Base-by-base conservation (phyloP, 352 stramenopile genomes). In the Phytopythium boreale region DNA sequence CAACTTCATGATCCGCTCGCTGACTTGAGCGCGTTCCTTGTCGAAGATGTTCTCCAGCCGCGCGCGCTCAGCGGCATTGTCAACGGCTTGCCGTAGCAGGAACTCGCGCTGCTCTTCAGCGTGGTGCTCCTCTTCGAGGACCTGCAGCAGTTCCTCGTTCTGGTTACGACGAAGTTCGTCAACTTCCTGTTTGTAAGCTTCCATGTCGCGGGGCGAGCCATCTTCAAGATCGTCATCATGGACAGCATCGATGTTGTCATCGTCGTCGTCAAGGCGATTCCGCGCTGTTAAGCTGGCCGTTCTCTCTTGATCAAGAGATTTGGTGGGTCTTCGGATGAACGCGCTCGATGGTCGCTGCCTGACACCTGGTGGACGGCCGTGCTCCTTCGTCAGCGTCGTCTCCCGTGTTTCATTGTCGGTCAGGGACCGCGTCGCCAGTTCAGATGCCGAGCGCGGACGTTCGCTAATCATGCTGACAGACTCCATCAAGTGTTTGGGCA, bases 1-100 rank as follows among this genome's bases (percentile, higher is more conserved):
- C 14, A 96, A 61, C 36, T 76, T 69, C 84, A 93, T 88, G 63
- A 95, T 96, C 1, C 84, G 84, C 55, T 95, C 86, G 66, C 88
- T 96, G 4, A 82, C 84, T 22, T 81, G 70, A 10, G 75, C 75
- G 43, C 88, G 76, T 52, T 96, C 86, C 53, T 77, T 77, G 58
- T 79, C 74, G 55, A 93, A 96, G 26, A 90, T 79, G 50, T 75
- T 61, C 61, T 95, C 81, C 59, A 96, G 79, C 3, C 84, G 80
- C 5, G 56, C 59, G 12, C 68, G 71, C 55, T 96, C 88, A n/a
- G 47, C 62, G 2, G 49, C 51, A 8, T 59, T 52, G 52, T 71
- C 64, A 17, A 51, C 63, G 0, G 76, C 74, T 61, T 90, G 77
- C 0, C 63, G 67, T 19, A 92, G 37, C 27, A 93, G 67, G 60